Percentiles rank a stretch among this genome's conserved stretches.
These are phyloP conservation scores for Cutaneotrichosporon sp. DNA, from an alignment of 1,284 basidiomycete species.

Conservation along the genomic window DNA sequence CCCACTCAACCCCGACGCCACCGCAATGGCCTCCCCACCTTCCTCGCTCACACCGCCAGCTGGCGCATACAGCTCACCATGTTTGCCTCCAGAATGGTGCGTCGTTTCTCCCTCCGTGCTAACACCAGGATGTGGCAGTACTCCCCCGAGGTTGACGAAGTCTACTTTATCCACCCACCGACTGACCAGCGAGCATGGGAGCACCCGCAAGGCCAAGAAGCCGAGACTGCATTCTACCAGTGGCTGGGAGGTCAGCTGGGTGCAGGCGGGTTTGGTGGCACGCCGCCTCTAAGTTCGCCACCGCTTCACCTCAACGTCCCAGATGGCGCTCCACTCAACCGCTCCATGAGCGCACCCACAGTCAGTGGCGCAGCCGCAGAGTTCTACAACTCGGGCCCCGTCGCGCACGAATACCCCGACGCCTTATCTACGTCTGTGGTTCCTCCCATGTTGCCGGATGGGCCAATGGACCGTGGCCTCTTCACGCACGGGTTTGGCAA, in stretches of 20 bases:
- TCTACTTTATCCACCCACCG: background rate
- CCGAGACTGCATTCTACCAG: constrained; percentile 5
- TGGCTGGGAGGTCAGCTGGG: constrained; percentile 1
- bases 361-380: background rate
- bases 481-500: constrained; percentile 4
- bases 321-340: background rate
- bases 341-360: background rate
- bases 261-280: background rate
- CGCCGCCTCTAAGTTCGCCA: background rate
- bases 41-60: background rate
- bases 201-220: background rate
- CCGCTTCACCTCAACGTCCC: background rate
- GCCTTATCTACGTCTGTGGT: background rate
- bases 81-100: constrained; percentile 5
- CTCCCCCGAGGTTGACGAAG: constrained; percentile 3
- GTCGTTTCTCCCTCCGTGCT: background rate
- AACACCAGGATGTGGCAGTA: constrained; percentile 5
- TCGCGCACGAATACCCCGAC: background rate
- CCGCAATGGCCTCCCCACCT: background rate
- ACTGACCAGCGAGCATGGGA: background rate
- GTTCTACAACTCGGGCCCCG: constrained; percentile 1
- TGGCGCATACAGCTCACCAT: background rate
- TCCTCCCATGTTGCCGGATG: background rate
- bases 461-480: background rate
- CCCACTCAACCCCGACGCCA: background rate